Base-by-base conservation (phyloP, 164 flowering plant genomes). In the Malania oleifera region DNA sequence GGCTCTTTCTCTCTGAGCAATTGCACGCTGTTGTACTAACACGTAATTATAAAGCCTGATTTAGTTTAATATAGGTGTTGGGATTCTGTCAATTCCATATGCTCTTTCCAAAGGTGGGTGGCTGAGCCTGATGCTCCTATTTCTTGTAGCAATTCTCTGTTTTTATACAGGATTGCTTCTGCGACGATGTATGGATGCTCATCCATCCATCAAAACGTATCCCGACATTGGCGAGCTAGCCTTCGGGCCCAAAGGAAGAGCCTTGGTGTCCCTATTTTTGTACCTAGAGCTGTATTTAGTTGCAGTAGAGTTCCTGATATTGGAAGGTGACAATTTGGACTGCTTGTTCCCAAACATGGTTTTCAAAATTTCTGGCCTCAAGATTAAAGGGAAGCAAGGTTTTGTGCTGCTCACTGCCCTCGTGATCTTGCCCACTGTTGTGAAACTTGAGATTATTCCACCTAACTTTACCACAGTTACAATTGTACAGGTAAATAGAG, bases 91-190 rank as follows among this genome's bases (percentile, higher is more conserved):
- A 39, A 61, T 84, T 28, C 90, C 96, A 11, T 84, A 70, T 66
- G 90, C 96, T 45, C 75, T 82, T 7, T 70, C 91, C 1, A 43
- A 69, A 62, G 88, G 90, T 52, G 96, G 96, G 2, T 88, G 92
- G 90, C 7, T 79, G 38, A 71, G 83, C 61, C 53, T 88, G 24
- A 11, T 61, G 0, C 45, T 81, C 9, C 76, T 88, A 1, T 61
- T 86, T 7, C 13, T 67, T 0, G 56, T 80, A 34, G 85, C 87
- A 13, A 18, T 65, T 3, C 59, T 76, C 3, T 69, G 74, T 50
- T 83, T 71, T 59, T 86, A 84, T 76, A 82, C 88, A 6, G 88
- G 82, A 1, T 6, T 82, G 13, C 81, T 85, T 11, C 63, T 84
- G 0, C 70, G 60, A 18, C 60, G 80, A 10, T 88, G 90, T 27